Evolutionary conservation across 2,329 filamentous ascomycete genomes (phyloP).

Genomic region (Zymoseptoria crescenta): DNA sequence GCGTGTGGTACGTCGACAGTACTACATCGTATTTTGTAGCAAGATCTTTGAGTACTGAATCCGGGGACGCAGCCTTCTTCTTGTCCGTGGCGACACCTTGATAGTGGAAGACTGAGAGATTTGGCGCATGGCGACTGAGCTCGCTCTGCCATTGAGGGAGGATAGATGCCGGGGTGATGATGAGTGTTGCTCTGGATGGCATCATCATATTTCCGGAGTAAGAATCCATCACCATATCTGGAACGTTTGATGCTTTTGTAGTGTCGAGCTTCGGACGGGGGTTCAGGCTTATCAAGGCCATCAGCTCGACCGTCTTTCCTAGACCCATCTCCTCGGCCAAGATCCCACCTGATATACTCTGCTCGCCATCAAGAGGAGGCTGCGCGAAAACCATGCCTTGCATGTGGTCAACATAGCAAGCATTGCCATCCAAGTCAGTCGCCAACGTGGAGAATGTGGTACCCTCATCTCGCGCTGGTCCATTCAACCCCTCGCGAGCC

Average conservation of each 20-base stretch:
- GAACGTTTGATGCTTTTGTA: not conserved
- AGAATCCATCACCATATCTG: conserved; percentile 23
- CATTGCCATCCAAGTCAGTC: conserved; percentile 40
- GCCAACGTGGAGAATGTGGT: conserved; percentile 15
- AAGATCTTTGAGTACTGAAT: conserved; percentile 40
- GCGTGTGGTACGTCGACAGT: conserved; percentile 57
- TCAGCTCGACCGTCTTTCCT: conserved; percentile 70
- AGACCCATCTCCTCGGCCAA: conserved; percentile 77
- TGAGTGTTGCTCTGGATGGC: conserved; percentile 51
- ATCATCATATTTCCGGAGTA: conserved; percentile 40
- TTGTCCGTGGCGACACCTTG: conserved; percentile 38
- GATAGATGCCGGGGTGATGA: conserved; percentile 55
- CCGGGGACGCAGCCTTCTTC: conserved; percentile 27
- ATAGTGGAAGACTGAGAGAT: conserved; percentile 50
- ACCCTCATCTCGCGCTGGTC: not conserved
- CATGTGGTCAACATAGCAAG: conserved; percentile 54
- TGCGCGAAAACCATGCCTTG: conserved; percentile 46
- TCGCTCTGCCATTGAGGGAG: conserved; percentile 57
- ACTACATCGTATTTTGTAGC: conserved; percentile 48
- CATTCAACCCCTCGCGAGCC: conserved; percentile 48
- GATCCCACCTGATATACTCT: conserved; percentile 51
- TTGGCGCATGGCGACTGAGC: conserved; percentile 49
- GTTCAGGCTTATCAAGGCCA: conserved; percentile 62
- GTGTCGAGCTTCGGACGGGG: conserved; percentile 31
- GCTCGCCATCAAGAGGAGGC: conserved; percentile 35